Evolutionary conservation across 225 moss, liverwort and hornwort genomes (phyloP), one percentile per base, ranked within the genome.

Genomic region (Bryoerythrophyllum caledonicum): DNA sequence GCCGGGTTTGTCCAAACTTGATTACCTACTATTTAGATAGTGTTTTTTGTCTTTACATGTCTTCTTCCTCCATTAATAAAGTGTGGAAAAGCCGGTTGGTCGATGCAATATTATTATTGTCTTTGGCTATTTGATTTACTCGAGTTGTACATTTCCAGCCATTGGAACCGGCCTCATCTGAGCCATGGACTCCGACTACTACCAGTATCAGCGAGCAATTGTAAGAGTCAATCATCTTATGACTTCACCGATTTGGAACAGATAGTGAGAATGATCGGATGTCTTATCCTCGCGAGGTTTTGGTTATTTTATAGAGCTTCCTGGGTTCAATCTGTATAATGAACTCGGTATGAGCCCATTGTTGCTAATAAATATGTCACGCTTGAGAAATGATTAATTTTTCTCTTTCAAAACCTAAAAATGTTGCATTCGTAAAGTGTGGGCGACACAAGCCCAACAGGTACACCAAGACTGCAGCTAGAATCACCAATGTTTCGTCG

Each of bases 101-200:
- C 76, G 58, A 53, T 72, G 16, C 28, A 59, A 6, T 30, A 24
- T 11, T 56, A 46, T 72, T 52, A 35, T 53, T 57, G 72, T 61
- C 63, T 40, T 69, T 65, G 48, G 27, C 48, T 76, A 6, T 44
- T 77, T 21, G 74, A 77, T 64, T 7, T 58, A 35, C 41, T 44
- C 58, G 67, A 51, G 17, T 53, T 49, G 49, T 72, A 26, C 19
- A 5, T 70, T 64, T 79, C 85, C 85, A 91, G 91, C 87, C 91
- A 49, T 54, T 89, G 68, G 89, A 83, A 66, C 67, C 79, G 67
- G 69, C 71, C 25, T 65, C 79, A 60, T 68, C 79, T 70, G 91
- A 87, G 58, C 78, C 82, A 85, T 85, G 86, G 87, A 76, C 89
- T 83, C 78, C 85, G 24, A 74, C 89, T 76, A 66, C 89, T 79